Evolutionary conservation across 306 rosid genomes (phyloP).

Genomic region (Inga leiocalycina): DNA sequence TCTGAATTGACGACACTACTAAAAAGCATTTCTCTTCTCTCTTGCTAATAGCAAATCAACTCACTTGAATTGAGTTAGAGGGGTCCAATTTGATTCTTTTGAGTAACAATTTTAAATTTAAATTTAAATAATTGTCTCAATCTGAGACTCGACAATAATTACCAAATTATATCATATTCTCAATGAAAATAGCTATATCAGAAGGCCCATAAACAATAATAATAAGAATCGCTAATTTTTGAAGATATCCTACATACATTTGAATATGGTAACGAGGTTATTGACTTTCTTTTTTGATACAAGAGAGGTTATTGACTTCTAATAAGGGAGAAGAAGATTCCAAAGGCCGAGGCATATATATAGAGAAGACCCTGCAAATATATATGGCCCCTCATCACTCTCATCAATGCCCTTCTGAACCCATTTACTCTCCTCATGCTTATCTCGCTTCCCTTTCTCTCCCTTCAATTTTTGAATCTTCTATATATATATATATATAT

Average conservation of each 20-base stretch:
- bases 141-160: background rate
- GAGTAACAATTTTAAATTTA: no score
- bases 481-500: no score
- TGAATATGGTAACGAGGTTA: background rate
- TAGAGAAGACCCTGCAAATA: background rate
- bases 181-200: no score
- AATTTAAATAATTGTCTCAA: background rate
- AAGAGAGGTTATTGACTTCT: background rate
- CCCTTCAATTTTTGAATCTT: constrained; percentile 7
- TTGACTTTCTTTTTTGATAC: background rate
- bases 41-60: no score
- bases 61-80: background rate
- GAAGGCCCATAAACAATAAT: background rate
- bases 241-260: no score
- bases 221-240: no score
- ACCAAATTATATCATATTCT: no score
- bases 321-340: background rate
- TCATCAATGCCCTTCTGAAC: constrained; percentile 25
- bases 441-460: constrained; percentile 27
- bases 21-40: no score
- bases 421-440: constrained; percentile 44
- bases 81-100: background rate
- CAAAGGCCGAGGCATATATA: background rate
- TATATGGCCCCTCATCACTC: background rate
- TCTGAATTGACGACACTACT: no score